These are phyloP conservation scores for Globisporangium cederbergense DNA, from an alignment of 352 stramenopile species.

Conservation along the genomic window DNA sequence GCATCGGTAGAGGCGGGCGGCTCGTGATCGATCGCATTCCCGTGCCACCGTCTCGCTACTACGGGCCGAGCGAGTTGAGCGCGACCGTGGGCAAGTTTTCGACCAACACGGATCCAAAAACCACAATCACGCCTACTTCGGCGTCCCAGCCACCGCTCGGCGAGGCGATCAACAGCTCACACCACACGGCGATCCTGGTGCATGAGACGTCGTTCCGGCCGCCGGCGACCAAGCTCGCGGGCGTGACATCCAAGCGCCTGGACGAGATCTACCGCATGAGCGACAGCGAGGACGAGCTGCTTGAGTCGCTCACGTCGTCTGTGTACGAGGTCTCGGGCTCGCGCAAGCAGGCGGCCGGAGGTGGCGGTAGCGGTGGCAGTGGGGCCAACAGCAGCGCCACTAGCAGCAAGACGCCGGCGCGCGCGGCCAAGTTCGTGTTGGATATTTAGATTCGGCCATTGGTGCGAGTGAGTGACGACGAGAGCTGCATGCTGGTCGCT, in stretches of 20 bases:
- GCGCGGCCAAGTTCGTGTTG: constrained; percentile 61
- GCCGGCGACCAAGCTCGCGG: constrained; percentile 40
- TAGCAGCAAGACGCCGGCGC: constrained; percentile 19
- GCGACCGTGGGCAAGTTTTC: constrained; percentile 33
- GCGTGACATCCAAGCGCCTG: constrained; percentile 51
- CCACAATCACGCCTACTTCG: constrained; percentile 10
- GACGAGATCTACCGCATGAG: constrained; percentile 85
- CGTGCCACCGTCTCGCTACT: constrained; percentile 49
- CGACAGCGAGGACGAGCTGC: constrained; percentile 76
- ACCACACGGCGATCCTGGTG: constrained; percentile 56
- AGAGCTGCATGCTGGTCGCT: neutral
- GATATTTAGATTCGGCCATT: constrained; percentile 22
- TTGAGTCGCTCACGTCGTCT: constrained; percentile 56
- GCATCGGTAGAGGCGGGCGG: constrained; percentile 66
- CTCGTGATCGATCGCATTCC: constrained; percentile 76
- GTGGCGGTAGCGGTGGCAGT: neutral
- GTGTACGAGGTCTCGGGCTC: constrained; percentile 41
- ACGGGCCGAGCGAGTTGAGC: constrained; percentile 40
- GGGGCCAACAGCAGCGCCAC: constrained; percentile 10
- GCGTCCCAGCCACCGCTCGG: constrained; percentile 12
- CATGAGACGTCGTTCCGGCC: constrained; percentile 63
- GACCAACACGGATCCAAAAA: neutral
- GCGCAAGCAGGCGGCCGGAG: constrained; percentile 31
- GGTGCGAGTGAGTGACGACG: neutral
- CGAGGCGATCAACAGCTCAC: constrained; percentile 43